phyloP scores from a whole-genome alignment of 345 rosid species.

The Aquilaria yunnanensis region DNA sequence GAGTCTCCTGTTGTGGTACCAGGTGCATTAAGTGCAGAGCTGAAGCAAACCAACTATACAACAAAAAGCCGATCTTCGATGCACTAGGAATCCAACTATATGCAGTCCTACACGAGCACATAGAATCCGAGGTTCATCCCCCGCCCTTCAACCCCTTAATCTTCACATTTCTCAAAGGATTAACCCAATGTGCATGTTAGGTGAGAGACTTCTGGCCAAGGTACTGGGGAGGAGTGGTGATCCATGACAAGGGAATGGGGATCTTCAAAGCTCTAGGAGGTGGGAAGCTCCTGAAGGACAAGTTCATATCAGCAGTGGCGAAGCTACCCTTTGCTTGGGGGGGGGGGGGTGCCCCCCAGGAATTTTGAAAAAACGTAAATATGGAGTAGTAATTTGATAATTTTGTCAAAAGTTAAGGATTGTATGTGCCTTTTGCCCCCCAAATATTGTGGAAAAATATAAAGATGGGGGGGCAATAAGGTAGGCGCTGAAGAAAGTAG shows the following conservation, averaged over 20 bases:
- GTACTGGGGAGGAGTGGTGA: conserved; percentile 59
- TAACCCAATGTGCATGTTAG: conserved; percentile 17
- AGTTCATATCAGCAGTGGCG: conserved; percentile 32
- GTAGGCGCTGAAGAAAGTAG: too few relatives aligned
- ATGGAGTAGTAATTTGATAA: too few relatives aligned
- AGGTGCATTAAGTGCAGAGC: conserved; percentile 80
- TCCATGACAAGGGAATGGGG: conserved; percentile 40
- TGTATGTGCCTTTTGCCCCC: too few relatives aligned
- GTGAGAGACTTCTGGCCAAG: conserved; percentile 67
- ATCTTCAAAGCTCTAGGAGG: conserved; percentile 69
- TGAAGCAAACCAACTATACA: conserved; percentile 62
- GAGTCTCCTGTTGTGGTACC: conserved; percentile 8
- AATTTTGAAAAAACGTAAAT: too few relatives aligned
- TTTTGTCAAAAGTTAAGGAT: too few relatives aligned
- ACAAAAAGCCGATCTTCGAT: conserved; percentile 55
- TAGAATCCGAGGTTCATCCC: conserved; percentile 53
- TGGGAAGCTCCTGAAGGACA: conserved; percentile 52
- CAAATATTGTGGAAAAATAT: too few relatives aligned
- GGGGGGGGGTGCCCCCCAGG: too few relatives aligned
- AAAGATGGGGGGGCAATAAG: too few relatives aligned
- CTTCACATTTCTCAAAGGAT: conserved; percentile 10
- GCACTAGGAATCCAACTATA: conserved; percentile 48
- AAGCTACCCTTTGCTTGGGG: too few relatives aligned
- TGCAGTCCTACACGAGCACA: conserved; percentile 60
- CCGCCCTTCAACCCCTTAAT: conserved; percentile 7